Evolutionary conservation across 2,329 filamentous ascomycete species (phyloP), one percentile per base, ranked within the genome.

Genomic region (Colletotrichum nymphaeae): DNA sequence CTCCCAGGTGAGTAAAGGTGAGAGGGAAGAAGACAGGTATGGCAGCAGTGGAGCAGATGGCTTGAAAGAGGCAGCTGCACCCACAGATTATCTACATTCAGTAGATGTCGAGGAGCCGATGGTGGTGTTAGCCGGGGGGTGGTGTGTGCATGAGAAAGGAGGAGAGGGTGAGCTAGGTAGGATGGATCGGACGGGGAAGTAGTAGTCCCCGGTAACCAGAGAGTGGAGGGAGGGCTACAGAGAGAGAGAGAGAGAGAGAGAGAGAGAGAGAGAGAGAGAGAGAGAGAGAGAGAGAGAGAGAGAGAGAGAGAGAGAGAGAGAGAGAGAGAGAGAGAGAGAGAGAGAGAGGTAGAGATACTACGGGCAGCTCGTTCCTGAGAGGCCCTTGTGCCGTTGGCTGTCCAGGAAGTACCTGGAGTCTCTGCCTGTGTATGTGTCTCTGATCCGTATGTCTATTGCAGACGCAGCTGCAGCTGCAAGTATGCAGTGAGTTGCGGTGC

Each of bases 11-110:
- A 35, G 32, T 73, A 55, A 70, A 52, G 64, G 70, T 26, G 49
- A 42, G 32, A 60, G 67, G 11, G 62, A 37, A 32, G 32, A 52
- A 52, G 62, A 56, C 60, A 73, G 52, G 49, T 26, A 49, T 35
- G 60, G 60, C 35, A 60, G 46, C 46, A 32, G 57, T 11, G 65
- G 37, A 32, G 28, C 22, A 56, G 35, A 62, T 62, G 12, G n/a
- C 14, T 28, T 73, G 66, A 73, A 73, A 73, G 67, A 62, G 19
- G 49, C 53, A 52, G 60, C 56, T 66, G 62, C 35, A 58, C 28
- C 53, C n/a, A 28, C 49, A 60, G 67, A 63, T 65, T 71, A 73
- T 71, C 71, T 73, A 60, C 71, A 66, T 71, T 73, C 67, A 70
- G 60, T 52, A 65, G 46, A 62, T 70, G 46, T 32, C 28, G 56